Evolutionary conservation across 1,284 basidiomycete species (phyloP).

Genomic region (Mycena sp.): DNA sequence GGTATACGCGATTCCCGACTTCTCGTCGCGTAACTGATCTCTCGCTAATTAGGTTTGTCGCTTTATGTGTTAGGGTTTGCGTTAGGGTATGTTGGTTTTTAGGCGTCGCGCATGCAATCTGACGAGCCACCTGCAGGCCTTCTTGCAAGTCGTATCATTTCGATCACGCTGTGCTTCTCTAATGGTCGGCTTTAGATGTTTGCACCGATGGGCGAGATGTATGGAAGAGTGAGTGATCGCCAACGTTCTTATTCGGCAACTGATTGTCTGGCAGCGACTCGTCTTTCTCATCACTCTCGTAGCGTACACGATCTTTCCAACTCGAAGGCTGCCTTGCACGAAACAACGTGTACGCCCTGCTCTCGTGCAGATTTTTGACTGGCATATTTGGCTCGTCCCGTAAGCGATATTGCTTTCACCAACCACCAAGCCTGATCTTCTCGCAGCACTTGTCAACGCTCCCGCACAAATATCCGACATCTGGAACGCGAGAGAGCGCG

Average conservation of each 20-base stretch:
- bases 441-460: slow-evolving; percentile 65
- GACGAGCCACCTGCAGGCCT: slow-evolving; percentile 2
- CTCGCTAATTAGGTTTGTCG: slow-evolving; percentile 47
- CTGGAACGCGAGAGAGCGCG: slow-evolving; percentile 66
- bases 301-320: slow-evolving; percentile 69
- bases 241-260: background rate
- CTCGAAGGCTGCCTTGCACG: slow-evolving; percentile 66
- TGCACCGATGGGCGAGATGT: slow-evolving; percentile 72
- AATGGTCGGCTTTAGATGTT: slow-evolving; percentile 43
- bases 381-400: slow-evolving; percentile 70
- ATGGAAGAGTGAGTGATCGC: slow-evolving; percentile 56
- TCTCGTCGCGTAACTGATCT: background rate
- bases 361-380: slow-evolving; percentile 66
- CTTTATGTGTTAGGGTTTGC: slow-evolving; percentile 67
- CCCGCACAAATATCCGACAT: slow-evolving; percentile 71
- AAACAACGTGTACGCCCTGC: slow-evolving; percentile 65
- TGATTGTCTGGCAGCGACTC: slow-evolving; percentile 47
- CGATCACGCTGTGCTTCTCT: background rate
- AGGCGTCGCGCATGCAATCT: background rate
- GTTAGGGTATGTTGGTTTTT: slow-evolving; percentile 44
- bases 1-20: slow-evolving; percentile 41
- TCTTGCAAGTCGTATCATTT: slow-evolving; percentile 13
- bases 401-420: slow-evolving; percentile 38
- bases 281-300: slow-evolving; percentile 67
- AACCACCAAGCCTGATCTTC: slow-evolving; percentile 20